These are phyloP conservation scores for Arthrobotrys sphaeroides DNA, from an alignment of 2,329 filamentous ascomycete species.

Conservation along the genomic window DNA sequence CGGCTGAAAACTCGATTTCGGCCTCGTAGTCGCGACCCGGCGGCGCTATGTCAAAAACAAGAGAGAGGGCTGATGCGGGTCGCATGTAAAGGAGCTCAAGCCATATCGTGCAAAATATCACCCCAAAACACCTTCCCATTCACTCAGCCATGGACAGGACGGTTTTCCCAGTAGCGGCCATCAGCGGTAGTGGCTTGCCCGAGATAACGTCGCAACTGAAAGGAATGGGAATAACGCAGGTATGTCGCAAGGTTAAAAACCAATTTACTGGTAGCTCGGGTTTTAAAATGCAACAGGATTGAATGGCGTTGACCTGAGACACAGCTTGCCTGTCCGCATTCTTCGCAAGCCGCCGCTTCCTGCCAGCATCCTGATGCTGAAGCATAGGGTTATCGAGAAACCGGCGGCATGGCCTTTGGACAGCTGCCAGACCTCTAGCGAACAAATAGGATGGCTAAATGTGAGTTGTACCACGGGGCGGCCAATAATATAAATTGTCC, in stretches of 20 bases:
- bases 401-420: slow-evolving; percentile 34
- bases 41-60: background rate
- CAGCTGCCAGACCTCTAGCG: slow-evolving; percentile 54
- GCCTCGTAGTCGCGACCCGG: slow-evolving; percentile 23
- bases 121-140: slow-evolving; percentile 10
- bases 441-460: slow-evolving; percentile 48
- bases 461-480: slow-evolving; percentile 46
- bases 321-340: slow-evolving; percentile 43
- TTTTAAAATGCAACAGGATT: slow-evolving; percentile 55
- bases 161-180: slow-evolving; percentile 22
- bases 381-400: slow-evolving; percentile 41
- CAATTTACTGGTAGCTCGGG: slow-evolving; percentile 46
- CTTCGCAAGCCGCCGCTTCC: slow-evolving; percentile 40
- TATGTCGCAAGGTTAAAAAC: slow-evolving; percentile 54
- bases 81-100: slow-evolving; percentile 29
- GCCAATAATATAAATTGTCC: slow-evolving; percentile 46
- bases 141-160: background rate
- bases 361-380: slow-evolving; percentile 28
- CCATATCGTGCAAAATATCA: slow-evolving; percentile 13
- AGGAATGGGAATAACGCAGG: slow-evolving; percentile 47
- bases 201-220: slow-evolving; percentile 25
- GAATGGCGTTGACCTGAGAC: slow-evolving; percentile 53
- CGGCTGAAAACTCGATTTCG: slow-evolving; percentile 38
- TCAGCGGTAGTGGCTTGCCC: slow-evolving; percentile 48
- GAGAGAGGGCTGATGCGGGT: slow-evolving; percentile 6